Percentiles rank a stretch among this genome's conserved stretches.
phyloP scores from a whole-genome alignment of 106 monocot species.

The Cymbidium sinense region DNA sequence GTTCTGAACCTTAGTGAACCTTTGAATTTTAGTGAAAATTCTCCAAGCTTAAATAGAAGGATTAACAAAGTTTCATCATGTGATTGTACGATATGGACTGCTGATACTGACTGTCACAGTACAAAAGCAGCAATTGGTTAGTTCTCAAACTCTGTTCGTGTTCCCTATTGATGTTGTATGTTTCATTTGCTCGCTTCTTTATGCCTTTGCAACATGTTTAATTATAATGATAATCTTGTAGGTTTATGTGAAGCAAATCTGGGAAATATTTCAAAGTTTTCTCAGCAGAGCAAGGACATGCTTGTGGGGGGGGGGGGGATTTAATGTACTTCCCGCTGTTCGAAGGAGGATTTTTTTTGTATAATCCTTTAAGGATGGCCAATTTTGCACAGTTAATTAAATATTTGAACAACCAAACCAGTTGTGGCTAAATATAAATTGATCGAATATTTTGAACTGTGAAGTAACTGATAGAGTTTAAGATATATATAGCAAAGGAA shows the following conservation, averaged over 20 bases:
- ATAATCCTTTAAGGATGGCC: neutral
- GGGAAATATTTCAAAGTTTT: neutral
- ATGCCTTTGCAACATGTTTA: neutral
- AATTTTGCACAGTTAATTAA: neutral
- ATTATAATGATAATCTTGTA: neutral
- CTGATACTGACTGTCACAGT: constrained; percentile 41
- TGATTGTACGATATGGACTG: constrained; percentile 76
- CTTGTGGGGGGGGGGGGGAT: neutral
- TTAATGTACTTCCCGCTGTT: neutral
- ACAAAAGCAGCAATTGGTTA: constrained; percentile 67
- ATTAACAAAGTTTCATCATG: constrained; percentile 26
- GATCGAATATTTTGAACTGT: neutral
- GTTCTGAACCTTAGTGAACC: constrained; percentile 46
- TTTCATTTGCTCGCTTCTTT: neutral
- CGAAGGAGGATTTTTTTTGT: neutral
- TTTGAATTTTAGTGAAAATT: constrained; percentile 19
- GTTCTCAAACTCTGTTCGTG: constrained; percentile 9
- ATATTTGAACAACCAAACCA: neutral
- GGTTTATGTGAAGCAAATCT: neutral
- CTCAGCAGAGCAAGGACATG: neutral
- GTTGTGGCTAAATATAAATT: neutral
- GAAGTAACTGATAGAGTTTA: neutral
- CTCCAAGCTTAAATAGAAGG: constrained; percentile 6
- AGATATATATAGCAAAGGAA: neutral
- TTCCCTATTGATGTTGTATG: neutral